phyloP scores from a whole-genome alignment of 768 basidiomycete species.

The Xerocomus brunneocitrinus region DNA sequence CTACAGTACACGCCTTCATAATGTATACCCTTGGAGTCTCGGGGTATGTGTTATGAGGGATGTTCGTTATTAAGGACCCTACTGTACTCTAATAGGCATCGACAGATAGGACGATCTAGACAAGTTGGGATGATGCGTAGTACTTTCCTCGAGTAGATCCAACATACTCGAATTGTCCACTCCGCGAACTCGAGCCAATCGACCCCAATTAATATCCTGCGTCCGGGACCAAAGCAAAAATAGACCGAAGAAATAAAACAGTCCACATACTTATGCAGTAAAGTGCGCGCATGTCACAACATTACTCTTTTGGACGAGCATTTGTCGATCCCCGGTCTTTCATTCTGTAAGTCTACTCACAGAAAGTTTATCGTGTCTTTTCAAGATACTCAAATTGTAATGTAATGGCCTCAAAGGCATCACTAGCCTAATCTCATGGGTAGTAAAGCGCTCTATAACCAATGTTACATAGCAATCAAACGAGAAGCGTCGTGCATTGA shows the following conservation, averaged over 20 bases:
- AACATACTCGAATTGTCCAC: slow-evolving; percentile 12
- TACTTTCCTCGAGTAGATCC: neutral
- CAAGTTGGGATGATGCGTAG: neutral
- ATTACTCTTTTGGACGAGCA: neutral
- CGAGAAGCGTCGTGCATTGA: slow-evolving; percentile 13
- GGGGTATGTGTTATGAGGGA: too few relatives aligned
- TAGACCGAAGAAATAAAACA: slow-evolving; percentile 4
- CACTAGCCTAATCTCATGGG: slow-evolving; percentile 15
- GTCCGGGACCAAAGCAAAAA: neutral
- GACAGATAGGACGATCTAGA: too few relatives aligned
- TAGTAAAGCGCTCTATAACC: slow-evolving; percentile 16
- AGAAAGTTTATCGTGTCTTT: slow-evolving; percentile 10
- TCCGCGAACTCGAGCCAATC: slow-evolving; percentile 16
- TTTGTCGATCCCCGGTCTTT: neutral
- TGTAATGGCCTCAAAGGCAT: slow-evolving; percentile 17
- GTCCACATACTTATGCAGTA: neutral
- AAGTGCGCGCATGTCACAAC: neutral
- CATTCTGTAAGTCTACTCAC: slow-evolving; percentile 7
- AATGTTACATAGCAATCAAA: slow-evolving; percentile 25
- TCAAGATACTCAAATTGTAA: slow-evolving; percentile 17
- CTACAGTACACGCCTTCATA: too few relatives aligned
- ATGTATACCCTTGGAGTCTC: too few relatives aligned
- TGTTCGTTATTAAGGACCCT: too few relatives aligned
- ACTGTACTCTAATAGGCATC: too few relatives aligned
- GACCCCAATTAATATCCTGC: slow-evolving; percentile 4